Base-by-base conservation (phyloP, 1,284 basidiomycete genomes). In the Wallemia ichthyophaga region DNA sequence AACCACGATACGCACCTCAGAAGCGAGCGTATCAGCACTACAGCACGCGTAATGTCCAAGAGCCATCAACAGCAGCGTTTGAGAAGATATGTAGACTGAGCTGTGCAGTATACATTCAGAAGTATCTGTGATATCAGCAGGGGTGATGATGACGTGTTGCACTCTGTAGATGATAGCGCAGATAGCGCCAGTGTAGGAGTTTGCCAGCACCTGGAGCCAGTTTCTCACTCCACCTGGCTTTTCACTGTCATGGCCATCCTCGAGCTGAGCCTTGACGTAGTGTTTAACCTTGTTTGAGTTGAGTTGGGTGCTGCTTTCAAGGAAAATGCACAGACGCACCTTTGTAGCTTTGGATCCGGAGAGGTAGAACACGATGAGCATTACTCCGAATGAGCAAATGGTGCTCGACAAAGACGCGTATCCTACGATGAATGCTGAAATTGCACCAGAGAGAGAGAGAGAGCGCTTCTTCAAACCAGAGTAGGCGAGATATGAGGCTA, bases 21-120 rank as follows among this genome's bases (percentile, higher is more conserved):
- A 85, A 0, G 78, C 78, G 11, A 79, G 76, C 0, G 85, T 89
- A 66, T 89, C 85, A 1, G 84, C 85, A 2, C 85, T 72, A 67
- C 83, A 87, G 67, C 82, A 85, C 2, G 77, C 78, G 69, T 84
- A 86, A 66, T 86, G 83, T 2, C 84, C 87, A 0, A 91, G 68
- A 0, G 78, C 75, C 1, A 73, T 74, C 61, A 83, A 76, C 0
- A 87, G 66, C 57, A 87, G 68, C 0, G 71, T 69, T 2, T 80
- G 74, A 65, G 37, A 48, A 48, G 37, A 48, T 5, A 78, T 81
- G 72, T 73, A 74, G 1, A 75, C 73, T n/a, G 63, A 64, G 37
- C 24, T 15, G 26, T 73, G 72, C 19, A 76, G 63, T 2, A 76
- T 75, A 67, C 81, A 83, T 66, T 62, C 11, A 64, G 62, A 48